A percentile compares a stretch with the other conserved stretches of the same genome.
Conservation (phyloP, 768 basidiomycete genomes). For the Leccinum broughii region DNA sequence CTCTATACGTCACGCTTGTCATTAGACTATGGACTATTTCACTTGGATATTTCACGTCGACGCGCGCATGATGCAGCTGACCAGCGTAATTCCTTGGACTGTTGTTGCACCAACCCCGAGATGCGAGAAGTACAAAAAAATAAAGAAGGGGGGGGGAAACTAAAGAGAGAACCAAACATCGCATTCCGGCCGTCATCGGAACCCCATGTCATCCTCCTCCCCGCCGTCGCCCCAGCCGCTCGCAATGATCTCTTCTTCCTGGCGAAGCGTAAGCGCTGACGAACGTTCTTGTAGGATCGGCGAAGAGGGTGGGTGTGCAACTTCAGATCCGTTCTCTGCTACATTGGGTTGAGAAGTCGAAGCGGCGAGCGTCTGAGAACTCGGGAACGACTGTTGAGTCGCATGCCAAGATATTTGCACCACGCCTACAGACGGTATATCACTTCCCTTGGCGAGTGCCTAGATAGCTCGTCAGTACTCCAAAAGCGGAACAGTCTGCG, state of each 20-base stretch:
- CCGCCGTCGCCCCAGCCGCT: slow-evolving; percentile 70
- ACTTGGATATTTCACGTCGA: not conserved
- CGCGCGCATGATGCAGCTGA: slow-evolving; percentile 5
- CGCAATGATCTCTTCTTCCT: slow-evolving; percentile 63
- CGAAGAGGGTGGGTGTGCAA: slow-evolving; percentile 24
- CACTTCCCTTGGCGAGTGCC: slow-evolving; percentile 72
- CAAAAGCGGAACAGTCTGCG: not conserved
- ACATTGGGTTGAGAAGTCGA: slow-evolving; percentile 22
- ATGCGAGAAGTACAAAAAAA: slow-evolving; percentile 18
- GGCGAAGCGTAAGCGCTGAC: slow-evolving; percentile 36
- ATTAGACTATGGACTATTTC: not conserved
- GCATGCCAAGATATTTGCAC: slow-evolving; percentile 71
- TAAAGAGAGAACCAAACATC: slow-evolving; percentile 6
- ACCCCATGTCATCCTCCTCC: slow-evolving; percentile 75
- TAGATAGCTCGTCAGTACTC: slow-evolving; percentile 31
- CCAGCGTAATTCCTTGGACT: slow-evolving; percentile 13
- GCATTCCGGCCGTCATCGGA: slow-evolving; percentile 34
- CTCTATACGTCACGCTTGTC: not conserved
- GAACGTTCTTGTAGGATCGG: slow-evolving; percentile 18
- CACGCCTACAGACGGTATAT: slow-evolving; percentile 63
- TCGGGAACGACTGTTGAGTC: slow-evolving; percentile 28
- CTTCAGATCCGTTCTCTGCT: slow-evolving; percentile 26
- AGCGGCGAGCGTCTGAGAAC: slow-evolving; percentile 20
- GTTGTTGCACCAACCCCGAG: slow-evolving; percentile 15
- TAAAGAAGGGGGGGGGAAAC: slow-evolving; percentile 1